Conservation (phyloP, 768 basidiomycete genomes). For the Psilocybe azurescens region DNA sequence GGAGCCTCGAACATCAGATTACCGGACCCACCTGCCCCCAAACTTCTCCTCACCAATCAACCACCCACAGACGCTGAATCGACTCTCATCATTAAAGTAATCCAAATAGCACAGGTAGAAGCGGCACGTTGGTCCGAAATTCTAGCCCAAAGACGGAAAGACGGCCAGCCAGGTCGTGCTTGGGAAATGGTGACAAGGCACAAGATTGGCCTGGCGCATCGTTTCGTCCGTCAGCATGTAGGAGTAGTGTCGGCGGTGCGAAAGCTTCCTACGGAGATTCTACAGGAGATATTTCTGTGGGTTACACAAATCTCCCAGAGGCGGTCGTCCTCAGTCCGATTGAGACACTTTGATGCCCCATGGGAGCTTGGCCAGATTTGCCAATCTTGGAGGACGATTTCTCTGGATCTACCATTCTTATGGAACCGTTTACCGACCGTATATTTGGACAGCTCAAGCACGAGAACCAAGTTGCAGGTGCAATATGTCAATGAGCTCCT, state of each 20-base stretch:
- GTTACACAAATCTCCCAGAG: conserved; percentile 3
- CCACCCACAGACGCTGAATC: conserved; percentile 22
- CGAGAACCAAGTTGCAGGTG: background rate
- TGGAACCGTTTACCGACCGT: background rate
- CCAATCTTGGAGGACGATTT: background rate
- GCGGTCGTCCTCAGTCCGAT: background rate
- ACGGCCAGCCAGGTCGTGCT: conserved; percentile 5
- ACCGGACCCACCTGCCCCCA: conserved; percentile 23
- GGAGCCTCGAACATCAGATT: conserved; percentile 24
- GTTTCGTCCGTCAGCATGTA: conserved; percentile 27
- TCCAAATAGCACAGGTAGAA: conserved; percentile 17
- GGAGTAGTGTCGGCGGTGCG: conserved; percentile 26
- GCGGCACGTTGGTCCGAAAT: conserved; percentile 12
- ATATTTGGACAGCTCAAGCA: conserved; percentile 17
- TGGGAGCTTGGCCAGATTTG: conserved; percentile 13
- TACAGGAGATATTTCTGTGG: conserved; percentile 27
- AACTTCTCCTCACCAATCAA: conserved; percentile 24
- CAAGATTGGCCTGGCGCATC: conserved; percentile 20
- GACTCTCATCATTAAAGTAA: conserved; percentile 14
- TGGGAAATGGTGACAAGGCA: conserved; percentile 22
- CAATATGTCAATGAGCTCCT: background rate
- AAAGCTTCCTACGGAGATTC: conserved; percentile 28
- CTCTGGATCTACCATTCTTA: background rate
- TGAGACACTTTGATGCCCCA: conserved; percentile 18
- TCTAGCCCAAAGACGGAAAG: background rate